These are phyloP conservation scores for Geranium brycei DNA, from an alignment of 345 rosid species.

Conservation along the genomic window DNA sequence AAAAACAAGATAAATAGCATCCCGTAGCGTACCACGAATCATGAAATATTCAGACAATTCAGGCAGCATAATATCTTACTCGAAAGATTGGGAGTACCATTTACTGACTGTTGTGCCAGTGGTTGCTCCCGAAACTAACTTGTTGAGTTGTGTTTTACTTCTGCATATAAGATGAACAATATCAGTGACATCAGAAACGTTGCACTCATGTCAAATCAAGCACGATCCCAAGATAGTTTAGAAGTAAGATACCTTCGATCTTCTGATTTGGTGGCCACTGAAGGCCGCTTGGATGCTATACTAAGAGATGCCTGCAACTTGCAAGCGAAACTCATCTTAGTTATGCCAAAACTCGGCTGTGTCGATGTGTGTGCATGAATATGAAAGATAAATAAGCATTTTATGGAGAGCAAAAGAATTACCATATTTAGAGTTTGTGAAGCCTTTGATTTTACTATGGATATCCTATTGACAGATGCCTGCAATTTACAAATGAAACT, in stretches of 20 bases:
- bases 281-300: constrained; percentile 28
- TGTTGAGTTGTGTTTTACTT: constrained; percentile 17
- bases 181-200: background rate
- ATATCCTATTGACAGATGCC: constrained; percentile 8
- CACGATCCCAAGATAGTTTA: background rate
- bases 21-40: too few relatives aligned
- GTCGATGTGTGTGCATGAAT: too few relatives aligned
- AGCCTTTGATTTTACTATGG: background rate
- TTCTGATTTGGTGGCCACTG: constrained; percentile 22
- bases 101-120: constrained; percentile 18
- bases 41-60: background rate
- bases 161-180: constrained; percentile 15
- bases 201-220: too few relatives aligned
- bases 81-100: constrained; percentile 14
- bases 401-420: background rate
- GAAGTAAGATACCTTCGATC: constrained; percentile 38
- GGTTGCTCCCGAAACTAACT: constrained; percentile 27
- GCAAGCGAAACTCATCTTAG: constrained; percentile 6
- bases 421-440: background rate
- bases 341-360: background rate
- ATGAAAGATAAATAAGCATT: background rate
- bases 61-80: constrained; percentile 23
- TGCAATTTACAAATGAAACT: constrained; percentile 4
- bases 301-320: constrained; percentile 34
- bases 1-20: background rate